Evolutionary conservation across 345 rosid genomes (phyloP).

Genomic region (Psidium friedrichsthalianum): DNA sequence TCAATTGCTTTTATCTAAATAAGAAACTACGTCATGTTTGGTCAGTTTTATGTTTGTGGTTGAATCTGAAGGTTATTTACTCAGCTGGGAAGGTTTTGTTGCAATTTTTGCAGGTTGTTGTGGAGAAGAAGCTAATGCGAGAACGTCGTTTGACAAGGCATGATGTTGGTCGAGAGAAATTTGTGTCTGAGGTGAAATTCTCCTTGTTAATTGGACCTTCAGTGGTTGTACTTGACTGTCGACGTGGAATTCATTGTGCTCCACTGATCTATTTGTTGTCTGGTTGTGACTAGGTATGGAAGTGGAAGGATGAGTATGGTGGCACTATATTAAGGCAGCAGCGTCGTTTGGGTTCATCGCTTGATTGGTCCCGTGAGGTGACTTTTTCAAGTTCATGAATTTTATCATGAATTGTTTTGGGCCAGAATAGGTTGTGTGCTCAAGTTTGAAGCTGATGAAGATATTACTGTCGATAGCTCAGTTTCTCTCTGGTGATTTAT

Average conservation of each 20-base stretch:
- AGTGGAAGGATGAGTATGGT: conserved; percentile 78
- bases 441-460: background rate
- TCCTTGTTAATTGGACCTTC: background rate
- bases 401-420: background rate
- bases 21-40: background rate
- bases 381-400: background rate
- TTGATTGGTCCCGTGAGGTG: conserved; percentile 99
- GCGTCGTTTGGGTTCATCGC: conserved; percentile 84
- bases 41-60: background rate
- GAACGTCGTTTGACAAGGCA: conserved; percentile 68
- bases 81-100: background rate
- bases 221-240: background rate
- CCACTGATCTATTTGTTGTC: background rate
- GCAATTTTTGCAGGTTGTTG: conserved; percentile 56
- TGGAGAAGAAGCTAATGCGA: conserved; percentile 87
- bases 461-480: background rate
- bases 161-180: conserved; percentile 84
- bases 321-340: conserved; percentile 60
- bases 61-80: background rate
- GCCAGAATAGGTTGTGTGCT: background rate
- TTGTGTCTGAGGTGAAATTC: conserved; percentile 64
- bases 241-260: background rate
- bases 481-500: background rate
- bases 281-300: conserved; percentile 61
- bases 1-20: background rate